phyloP scores from a whole-genome alignment of 2,329 filamentous ascomycete genomes.

The Ceratocystis huliohia region DNA sequence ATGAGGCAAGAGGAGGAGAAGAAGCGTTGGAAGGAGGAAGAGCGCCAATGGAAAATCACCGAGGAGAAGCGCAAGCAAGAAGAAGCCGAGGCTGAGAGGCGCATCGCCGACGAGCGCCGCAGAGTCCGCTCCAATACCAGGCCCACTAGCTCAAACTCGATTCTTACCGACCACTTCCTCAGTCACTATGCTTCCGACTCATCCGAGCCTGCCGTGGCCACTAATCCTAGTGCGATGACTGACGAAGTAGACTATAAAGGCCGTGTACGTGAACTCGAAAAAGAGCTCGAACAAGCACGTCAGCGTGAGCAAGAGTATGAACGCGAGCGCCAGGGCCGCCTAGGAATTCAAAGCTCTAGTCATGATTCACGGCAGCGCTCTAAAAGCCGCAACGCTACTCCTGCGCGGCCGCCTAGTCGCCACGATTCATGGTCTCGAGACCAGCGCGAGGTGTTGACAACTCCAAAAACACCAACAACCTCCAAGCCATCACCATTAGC shows the following conservation, averaged over 20 bases:
- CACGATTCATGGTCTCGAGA: slow-evolving; percentile 52
- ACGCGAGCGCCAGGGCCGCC: slow-evolving; percentile 40
- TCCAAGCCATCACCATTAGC: slow-evolving; percentile 30
- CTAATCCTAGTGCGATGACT: slow-evolving; percentile 28
- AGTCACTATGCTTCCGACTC: slow-evolving; percentile 59
- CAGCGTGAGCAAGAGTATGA: slow-evolving; percentile 52
- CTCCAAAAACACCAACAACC: slow-evolving; percentile 13
- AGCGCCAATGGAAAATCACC: slow-evolving; percentile 62
- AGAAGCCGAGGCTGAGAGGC: slow-evolving; percentile 58
- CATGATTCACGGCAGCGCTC: slow-evolving; percentile 29
- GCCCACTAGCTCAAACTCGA: slow-evolving; percentile 28
- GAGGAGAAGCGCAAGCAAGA: slow-evolving; percentile 60
- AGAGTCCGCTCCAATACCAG: slow-evolving; percentile 37
- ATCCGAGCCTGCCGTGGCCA: slow-evolving; percentile 42
- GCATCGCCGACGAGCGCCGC: slow-evolving; percentile 52
- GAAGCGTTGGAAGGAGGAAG: slow-evolving; percentile 64
- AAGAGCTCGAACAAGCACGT: slow-evolving; percentile 50
- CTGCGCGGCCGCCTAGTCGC: slow-evolving; percentile 35
- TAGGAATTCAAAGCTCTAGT: slow-evolving; percentile 25
- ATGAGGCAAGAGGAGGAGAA: slow-evolving; percentile 53
- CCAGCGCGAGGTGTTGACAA: slow-evolving; percentile 51
- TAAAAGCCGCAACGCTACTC: slow-evolving; percentile 30
- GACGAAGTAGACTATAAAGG: slow-evolving; percentile 42
- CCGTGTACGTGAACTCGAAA: slow-evolving; percentile 69
- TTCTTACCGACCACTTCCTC: slow-evolving; percentile 27